phyloP scores from a whole-genome alignment of 257 asterid genomes.

The Forsythia viridissima region DNA sequence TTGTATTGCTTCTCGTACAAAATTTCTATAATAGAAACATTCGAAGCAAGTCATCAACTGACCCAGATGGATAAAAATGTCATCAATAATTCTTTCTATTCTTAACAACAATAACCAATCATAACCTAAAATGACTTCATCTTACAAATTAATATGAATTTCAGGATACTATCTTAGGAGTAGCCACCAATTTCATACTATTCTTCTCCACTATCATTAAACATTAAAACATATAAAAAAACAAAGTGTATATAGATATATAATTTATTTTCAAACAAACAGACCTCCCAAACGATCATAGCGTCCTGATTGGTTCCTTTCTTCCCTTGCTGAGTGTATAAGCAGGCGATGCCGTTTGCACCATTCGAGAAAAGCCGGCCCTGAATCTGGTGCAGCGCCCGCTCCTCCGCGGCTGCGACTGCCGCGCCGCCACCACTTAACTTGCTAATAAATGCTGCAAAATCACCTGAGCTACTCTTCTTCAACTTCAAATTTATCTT shows the following conservation, averaged over 20 bases:
- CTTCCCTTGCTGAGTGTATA: slow-evolving; percentile 94
- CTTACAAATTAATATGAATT: neutral
- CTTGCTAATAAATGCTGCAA: slow-evolving; percentile 61
- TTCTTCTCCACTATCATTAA: neutral
- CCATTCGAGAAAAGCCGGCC: slow-evolving; percentile 84
- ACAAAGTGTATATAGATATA: neutral
- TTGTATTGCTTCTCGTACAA: slow-evolving; percentile 49
- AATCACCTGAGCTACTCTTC: slow-evolving; percentile 57
- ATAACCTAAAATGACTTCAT: slow-evolving; percentile 16
- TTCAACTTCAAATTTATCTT: slow-evolving; percentile 43
- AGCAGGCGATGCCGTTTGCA: slow-evolving; percentile 56
- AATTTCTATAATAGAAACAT: slow-evolving; percentile 72
- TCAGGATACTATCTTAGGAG: neutral
- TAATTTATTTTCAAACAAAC: slow-evolving; percentile 11
- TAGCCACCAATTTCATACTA: neutral
- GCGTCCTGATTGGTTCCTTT: slow-evolving; percentile 98
- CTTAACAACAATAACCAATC: slow-evolving; percentile 18
- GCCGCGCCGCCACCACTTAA: slow-evolving; percentile 60
- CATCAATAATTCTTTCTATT: slow-evolving; percentile 36
- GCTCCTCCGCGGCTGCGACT: slow-evolving; percentile 64
- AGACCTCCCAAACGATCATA: slow-evolving; percentile 98
- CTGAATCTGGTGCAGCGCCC: slow-evolving; percentile 69
- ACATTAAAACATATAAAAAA: neutral
- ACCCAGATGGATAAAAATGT: slow-evolving; percentile 43
- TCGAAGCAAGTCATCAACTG: slow-evolving; percentile 70